Base-by-base conservation (phyloP, 2,329 filamentous ascomycete genomes). In the Scolecobasidium constrictum region DNA sequence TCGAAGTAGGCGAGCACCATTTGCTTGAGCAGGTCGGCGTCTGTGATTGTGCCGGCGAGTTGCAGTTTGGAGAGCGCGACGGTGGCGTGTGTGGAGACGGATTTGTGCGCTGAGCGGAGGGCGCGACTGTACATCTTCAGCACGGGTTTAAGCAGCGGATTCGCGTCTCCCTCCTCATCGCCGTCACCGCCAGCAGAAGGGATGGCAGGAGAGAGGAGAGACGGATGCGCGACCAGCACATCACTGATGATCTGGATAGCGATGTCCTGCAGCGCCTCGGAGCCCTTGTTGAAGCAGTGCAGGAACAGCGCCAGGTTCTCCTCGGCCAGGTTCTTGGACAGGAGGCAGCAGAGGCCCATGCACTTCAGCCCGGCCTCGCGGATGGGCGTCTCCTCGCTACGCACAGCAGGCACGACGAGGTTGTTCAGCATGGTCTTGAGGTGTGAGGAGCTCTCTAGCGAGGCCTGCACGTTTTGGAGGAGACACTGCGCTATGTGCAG, bases 341-440 rank as follows among this genome's bases (percentile, higher is more conserved):
- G 77, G 21, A 98, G 72, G 51, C 88, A 88, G 60, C 87, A 95
- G 7, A 98, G 71, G 3, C 92, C 92, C 7, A 98, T 67, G 54
- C 90, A 96, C 16, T 93, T 72, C 11, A 98, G 69, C 15, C 92
- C 92, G 44, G 86, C 77, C 63, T 98, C 92, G 48, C 92, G 78
- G 35, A 98, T 87, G 1, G 88, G 86, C 4, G 86, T 85, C 57
- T 96, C 88, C 52, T 94, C 86, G 55, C 84, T 92, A 50, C 90
- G 81, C 13, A 98, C 90, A 20, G 92, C 92, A 5, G 92, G 92
- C 2, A 98, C 87, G 35, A 98, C 86, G 6, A 98, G 74, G 50
- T 92, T 96, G 68, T 98, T 96, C 39, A 98, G 72, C 83, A 96
- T 95, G n/a, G 85, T 85, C 3, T 94, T 86, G n/a, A 96, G 67